These are phyloP conservation scores for Saksenaea oblongispora DNA, from an alignment of 371 early-diverging fungal genomes.

Conservation along the genomic window DNA sequence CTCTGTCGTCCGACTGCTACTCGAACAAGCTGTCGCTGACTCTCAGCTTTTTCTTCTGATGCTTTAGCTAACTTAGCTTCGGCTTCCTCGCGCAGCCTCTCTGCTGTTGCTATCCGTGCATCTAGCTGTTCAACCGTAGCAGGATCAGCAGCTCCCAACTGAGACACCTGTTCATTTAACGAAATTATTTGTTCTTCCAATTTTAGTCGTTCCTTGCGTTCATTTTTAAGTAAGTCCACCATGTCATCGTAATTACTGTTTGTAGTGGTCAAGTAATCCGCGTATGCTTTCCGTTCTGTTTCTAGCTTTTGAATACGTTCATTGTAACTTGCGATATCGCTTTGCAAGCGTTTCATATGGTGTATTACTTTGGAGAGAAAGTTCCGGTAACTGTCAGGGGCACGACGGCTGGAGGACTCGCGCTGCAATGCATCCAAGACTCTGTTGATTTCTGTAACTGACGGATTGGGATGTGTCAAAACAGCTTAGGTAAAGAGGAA, in stretches of 20 bases:
- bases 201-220: not conserved
- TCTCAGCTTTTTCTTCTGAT: not conserved
- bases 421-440: not conserved
- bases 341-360: not conserved
- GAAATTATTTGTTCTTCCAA: not conserved
- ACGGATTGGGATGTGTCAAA: not conserved
- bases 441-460: not conserved
- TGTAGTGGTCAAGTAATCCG: not conserved
- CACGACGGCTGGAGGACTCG: not conserved
- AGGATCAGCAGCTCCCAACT: not conserved
- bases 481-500: not conserved
- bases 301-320: not conserved
- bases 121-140: not conserved
- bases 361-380: not conserved
- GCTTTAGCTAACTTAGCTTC: not conserved
- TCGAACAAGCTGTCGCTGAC: not conserved
- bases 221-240: not conserved
- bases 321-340: not conserved
- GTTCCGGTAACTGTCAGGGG: not conserved
- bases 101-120: not conserved
- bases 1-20: not conserved
- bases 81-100: not conserved
- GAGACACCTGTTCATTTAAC: not conserved
- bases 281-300: not conserved
- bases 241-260: not conserved